Conservation (phyloP, 1,284 basidiomycete genomes). For the Ganoderma boninense region DNA sequence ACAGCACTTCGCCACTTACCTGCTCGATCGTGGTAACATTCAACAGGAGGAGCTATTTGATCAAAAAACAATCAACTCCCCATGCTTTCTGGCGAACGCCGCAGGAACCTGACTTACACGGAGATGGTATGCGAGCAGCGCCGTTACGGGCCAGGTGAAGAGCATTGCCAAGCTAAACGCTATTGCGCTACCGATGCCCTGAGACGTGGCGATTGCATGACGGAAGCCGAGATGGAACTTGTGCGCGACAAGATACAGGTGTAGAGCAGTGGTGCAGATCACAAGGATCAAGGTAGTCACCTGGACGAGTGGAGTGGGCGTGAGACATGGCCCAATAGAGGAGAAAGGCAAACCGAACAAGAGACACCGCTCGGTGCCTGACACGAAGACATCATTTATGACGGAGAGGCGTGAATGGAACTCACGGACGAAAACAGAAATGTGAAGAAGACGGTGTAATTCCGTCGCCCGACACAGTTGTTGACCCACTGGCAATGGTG, state of each 20-base stretch:
- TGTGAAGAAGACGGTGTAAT: constrained; percentile 90
- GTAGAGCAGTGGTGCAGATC: constrained; percentile 84
- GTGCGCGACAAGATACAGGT: constrained; percentile 73
- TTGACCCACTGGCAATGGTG: constrained; percentile 97
- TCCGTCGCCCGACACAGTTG: constrained; percentile 91
- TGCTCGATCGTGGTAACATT: constrained; percentile 95
- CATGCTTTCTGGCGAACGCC: constrained; percentile 1
- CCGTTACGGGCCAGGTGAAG: constrained; percentile 83
- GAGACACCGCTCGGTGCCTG: constrained; percentile 25
- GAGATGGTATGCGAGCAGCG: constrained; percentile 85
- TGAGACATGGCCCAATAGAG: constrained; percentile 21
- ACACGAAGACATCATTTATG: constrained; percentile 18
- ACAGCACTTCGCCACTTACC: constrained; percentile 58
- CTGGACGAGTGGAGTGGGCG: constrained; percentile 46
- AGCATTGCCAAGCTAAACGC: constrained; percentile 75
- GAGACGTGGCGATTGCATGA: constrained; percentile 57
- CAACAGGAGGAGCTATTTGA: constrained; percentile 72
- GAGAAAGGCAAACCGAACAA: constrained; percentile 9
- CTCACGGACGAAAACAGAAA: constrained; percentile 79
- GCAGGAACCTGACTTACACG: constrained; percentile 68
- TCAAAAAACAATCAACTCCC: constrained; percentile 19
- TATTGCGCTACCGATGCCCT: constrained; percentile 80
- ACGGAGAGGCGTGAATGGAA: constrained; percentile 31
- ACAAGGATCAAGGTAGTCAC: constrained; percentile 76
- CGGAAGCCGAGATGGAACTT: constrained; percentile 62